Evolutionary conservation across 139 green algal genomes (phyloP), one percentile per base, ranked within the genome.

Genomic region (Pleodorina starrii): DNA sequence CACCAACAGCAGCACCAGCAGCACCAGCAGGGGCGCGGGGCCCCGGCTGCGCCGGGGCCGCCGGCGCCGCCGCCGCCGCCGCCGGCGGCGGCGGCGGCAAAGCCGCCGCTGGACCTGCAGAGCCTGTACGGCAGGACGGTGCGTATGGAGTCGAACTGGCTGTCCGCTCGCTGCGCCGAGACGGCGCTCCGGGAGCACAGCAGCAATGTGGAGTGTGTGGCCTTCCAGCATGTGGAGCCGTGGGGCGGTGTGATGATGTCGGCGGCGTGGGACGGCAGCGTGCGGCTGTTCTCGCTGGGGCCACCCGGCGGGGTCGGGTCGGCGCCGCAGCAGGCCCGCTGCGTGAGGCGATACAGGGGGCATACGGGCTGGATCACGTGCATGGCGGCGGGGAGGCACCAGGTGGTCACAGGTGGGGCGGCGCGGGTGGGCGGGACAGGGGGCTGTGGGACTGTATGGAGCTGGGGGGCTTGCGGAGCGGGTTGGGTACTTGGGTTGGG

Each of bases 151-250:
- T 63, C 81, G 29, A 77, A 87, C 42, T 90, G 73, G 74, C 40
- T 43, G 5, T 35, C 14, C 17, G 42, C 12, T 0, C 75, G 87
- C 11, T 91, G 84, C 48, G 77, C 68, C 1, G 79, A 86, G 66
- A 42, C 36, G 27, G 1, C 29, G 6, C 78, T 91, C 17, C 87
- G 75, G 1, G 87, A 87, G 66, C 87, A 91, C 87, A 77, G 42
- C 38, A 75, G 68, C 66, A 91, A 87, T 23, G 87, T 91, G 51
- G 87, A 91, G 78, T 91, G 87, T 71, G 50, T 91, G 68, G 87
- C 78, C 42, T 81, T 91, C 38, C 42, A 74, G 57, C 2, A 21
- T 0, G 83, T 81, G 66, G 54, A 73, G 68, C 48, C 75, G 16
- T 91, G 69, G 68, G 87, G 87, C 29, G 16, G 35, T 5, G 79